These are phyloP conservation scores for Galeopsis tetrahit DNA, from an alignment of 257 asterid genomes.

Conservation along the genomic window DNA sequence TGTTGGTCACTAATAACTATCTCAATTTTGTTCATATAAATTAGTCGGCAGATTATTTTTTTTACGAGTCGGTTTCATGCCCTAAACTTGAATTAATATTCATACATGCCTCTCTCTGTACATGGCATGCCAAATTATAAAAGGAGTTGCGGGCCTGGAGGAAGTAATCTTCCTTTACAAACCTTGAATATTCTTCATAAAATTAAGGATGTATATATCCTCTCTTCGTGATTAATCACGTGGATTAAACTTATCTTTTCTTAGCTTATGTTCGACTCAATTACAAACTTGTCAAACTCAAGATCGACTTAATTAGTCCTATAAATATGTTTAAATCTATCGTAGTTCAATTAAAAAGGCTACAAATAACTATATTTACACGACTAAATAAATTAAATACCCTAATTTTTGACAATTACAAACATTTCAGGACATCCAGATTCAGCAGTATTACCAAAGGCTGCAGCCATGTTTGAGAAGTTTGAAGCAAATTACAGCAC, in stretches of 20 bases:
- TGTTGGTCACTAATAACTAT: background rate
- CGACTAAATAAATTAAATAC: no score
- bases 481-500: no score
- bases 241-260: no score
- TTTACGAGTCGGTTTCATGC: background rate
- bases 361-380: no score
- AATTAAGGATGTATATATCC: background rate
- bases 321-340: no score
- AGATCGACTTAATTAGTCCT: no score
- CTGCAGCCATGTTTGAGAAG: constrained; percentile 48
- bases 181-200: background rate
- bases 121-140: constrained; percentile 86
- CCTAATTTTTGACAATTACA: background rate
- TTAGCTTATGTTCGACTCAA: no score
- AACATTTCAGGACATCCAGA: constrained; percentile 79
- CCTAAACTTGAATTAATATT: background rate
- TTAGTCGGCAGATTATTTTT: background rate
- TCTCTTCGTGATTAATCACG: background rate
- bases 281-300: no score
- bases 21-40: background rate
- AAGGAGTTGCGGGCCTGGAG: constrained; percentile 39
- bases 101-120: constrained; percentile 74
- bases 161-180: no score
- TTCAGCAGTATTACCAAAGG: constrained; percentile 59
- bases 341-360: no score